Evolutionary conservation across 148 eudicot genomes (phyloP).

Genomic region (Rhododendron molle): DNA sequence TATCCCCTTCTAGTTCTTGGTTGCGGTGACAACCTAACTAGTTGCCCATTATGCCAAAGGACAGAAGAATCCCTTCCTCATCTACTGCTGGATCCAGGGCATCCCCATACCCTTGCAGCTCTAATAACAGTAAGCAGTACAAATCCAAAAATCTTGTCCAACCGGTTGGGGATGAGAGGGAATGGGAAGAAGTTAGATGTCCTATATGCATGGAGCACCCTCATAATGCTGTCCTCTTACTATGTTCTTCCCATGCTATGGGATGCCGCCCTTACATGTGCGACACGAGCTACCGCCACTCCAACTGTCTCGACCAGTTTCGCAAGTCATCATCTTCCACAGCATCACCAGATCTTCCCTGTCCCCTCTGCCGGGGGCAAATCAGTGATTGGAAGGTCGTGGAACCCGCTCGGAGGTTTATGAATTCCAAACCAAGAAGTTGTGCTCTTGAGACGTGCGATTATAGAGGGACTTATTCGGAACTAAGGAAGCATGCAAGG

Average conservation of each 20-base stretch:
- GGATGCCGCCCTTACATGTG: slow-evolving; percentile 33
- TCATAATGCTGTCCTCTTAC: slow-evolving; percentile 23
- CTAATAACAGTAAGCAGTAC: slow-evolving; percentile 8
- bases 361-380: slow-evolving; percentile 47
- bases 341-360: slow-evolving; percentile 2
- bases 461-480: slow-evolving; percentile 26
- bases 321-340: slow-evolving; percentile 16
- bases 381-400: slow-evolving; percentile 30
- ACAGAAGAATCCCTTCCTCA: slow-evolving; percentile 21
- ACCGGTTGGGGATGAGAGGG: slow-evolving; percentile 14
- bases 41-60: slow-evolving; percentile 39
- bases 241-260: slow-evolving; percentile 28
- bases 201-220: slow-evolving; percentile 35
- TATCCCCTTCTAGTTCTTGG: neutral
- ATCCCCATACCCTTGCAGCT: slow-evolving; percentile 30
- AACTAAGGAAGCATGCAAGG: slow-evolving; percentile 38
- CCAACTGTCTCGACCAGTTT: slow-evolving; percentile 28
- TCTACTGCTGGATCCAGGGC: slow-evolving; percentile 21
- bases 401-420: slow-evolving; percentile 21
- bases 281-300: slow-evolving; percentile 26
- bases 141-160: neutral
- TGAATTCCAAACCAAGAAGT: slow-evolving; percentile 34
- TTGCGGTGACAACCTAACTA: neutral
- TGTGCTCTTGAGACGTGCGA: slow-evolving; percentile 32
- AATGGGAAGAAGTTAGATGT: slow-evolving; percentile 30